Conservation (phyloP, 331 rosid genomes). For the Malus hybrid region DNA sequence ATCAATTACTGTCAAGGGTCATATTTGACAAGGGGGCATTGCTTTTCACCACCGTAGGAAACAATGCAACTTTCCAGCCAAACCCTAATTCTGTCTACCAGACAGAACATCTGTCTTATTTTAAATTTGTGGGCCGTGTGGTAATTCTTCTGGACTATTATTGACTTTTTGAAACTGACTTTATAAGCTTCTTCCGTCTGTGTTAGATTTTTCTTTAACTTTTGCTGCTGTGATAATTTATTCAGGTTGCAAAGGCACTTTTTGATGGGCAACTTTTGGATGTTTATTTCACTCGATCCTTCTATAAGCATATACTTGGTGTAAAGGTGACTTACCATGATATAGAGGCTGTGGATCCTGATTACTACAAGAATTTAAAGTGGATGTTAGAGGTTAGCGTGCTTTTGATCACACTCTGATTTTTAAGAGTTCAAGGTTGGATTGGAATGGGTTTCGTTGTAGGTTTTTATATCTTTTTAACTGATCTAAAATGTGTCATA, state of each 20-base stretch:
- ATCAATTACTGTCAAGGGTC: conserved; percentile 90
- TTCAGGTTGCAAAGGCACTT: conserved; percentile 96
- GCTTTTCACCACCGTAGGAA: conserved; percentile 95
- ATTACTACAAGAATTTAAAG: conserved; percentile 94
- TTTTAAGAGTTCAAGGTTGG: not conserved
- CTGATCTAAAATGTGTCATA: not conserved
- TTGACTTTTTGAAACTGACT: not conserved
- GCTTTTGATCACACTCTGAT: not conserved
- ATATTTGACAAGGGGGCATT: conserved; percentile 93
- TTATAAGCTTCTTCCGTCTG: not conserved
- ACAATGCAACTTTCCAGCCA: conserved; percentile 95
- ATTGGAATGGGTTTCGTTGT: not conserved
- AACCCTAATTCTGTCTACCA: conserved; percentile 96
- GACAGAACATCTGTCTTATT: conserved; percentile 98
- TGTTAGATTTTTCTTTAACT: not conserved
- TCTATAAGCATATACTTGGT: conserved; percentile 94
- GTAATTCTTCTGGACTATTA: conserved; percentile 34
- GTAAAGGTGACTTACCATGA: conserved; percentile 99
- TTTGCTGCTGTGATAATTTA: conserved; percentile 8
- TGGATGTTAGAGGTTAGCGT: conserved; percentile 94
- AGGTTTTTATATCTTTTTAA: not conserved
- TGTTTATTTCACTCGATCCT: conserved; percentile 96
- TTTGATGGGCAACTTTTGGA: conserved; percentile 97
- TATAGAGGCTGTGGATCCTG: conserved; percentile 98
- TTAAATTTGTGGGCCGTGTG: conserved; percentile 98